These are phyloP conservation scores for Fusarium pseudonygamai DNA, from an alignment of 2,329 filamentous ascomycete genomes.

Conservation along the genomic window DNA sequence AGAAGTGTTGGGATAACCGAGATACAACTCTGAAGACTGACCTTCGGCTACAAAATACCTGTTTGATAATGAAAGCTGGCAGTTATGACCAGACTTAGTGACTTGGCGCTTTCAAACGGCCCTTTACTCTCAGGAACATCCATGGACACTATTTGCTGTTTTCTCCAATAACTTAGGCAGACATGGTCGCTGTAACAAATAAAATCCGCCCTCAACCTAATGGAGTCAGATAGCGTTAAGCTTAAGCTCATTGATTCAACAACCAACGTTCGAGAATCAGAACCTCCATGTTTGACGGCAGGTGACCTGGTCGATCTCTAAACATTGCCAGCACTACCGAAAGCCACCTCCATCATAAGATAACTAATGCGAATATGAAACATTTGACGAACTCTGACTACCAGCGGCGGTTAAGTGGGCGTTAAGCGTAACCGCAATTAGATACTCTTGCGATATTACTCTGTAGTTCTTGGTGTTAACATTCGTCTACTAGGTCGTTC, in stretches of 20 bases:
- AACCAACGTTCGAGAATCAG: background rate
- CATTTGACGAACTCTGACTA: background rate
- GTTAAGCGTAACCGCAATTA: background rate
- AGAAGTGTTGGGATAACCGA: background rate
- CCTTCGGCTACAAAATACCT: background rate
- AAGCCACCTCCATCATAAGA: background rate
- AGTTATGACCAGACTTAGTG: background rate
- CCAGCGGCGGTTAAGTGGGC: background rate
- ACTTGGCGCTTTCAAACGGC: background rate
- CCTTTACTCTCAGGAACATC: background rate
- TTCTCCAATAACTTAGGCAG: background rate
- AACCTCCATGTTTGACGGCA: background rate
- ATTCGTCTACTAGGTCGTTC: background rate
- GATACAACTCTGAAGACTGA: background rate
- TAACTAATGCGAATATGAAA: background rate
- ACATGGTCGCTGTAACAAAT: background rate
- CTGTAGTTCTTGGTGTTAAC: background rate
- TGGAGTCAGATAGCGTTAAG: background rate
- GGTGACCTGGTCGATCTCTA: background rate
- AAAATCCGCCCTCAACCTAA: background rate
- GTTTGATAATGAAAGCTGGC: background rate
- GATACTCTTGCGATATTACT: slow-evolving; percentile 1
- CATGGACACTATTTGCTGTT: background rate
- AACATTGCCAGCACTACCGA: background rate
- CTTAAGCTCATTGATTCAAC: background rate